Evolutionary conservation across 2,329 filamentous ascomycete genomes (phyloP).

Genomic region (Colletotrichum sublineola): DNA sequence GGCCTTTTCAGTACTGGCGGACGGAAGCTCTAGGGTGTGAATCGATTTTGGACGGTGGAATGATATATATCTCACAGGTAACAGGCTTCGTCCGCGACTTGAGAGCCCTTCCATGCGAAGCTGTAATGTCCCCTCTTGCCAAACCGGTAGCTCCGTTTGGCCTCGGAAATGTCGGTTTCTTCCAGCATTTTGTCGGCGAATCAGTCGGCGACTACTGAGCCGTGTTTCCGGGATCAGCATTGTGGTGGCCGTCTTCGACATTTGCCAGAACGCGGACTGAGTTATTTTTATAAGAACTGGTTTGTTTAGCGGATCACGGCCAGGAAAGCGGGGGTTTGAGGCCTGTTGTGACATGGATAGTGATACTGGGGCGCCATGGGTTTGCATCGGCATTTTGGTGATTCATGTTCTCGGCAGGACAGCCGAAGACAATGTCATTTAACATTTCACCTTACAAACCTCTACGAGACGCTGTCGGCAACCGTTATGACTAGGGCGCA

Average conservation of each 20-base stretch:
- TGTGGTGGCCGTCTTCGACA: no score
- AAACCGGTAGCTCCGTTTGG: neutral
- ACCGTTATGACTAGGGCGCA: no score
- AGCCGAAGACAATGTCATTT: neutral
- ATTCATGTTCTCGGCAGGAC: neutral
- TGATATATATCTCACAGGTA: neutral
- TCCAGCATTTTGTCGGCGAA: no score
- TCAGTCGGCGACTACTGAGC: neutral
- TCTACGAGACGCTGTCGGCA: no score
- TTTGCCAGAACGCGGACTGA: neutral
- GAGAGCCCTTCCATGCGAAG: neutral
- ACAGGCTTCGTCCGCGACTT: neutral
- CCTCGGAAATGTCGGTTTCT: neutral
- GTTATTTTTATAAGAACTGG: no score
- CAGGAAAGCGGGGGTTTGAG: neutral
- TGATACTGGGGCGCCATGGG: constrained; percentile 1
- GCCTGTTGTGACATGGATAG: neutral
- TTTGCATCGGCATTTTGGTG: neutral
- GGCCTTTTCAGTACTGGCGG: constrained; percentile 7
- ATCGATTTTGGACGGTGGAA: constrained; percentile 10
- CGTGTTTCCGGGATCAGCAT: no score
- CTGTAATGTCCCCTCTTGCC: neutral
- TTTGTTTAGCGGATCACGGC: neutral
- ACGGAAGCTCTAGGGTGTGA: constrained; percentile 11
- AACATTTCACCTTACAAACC: neutral